Evolutionary conservation across 1,284 basidiomycete species (phyloP), one percentile per base, ranked within the genome.

Genomic region (Heterobasidion occidentale): DNA sequence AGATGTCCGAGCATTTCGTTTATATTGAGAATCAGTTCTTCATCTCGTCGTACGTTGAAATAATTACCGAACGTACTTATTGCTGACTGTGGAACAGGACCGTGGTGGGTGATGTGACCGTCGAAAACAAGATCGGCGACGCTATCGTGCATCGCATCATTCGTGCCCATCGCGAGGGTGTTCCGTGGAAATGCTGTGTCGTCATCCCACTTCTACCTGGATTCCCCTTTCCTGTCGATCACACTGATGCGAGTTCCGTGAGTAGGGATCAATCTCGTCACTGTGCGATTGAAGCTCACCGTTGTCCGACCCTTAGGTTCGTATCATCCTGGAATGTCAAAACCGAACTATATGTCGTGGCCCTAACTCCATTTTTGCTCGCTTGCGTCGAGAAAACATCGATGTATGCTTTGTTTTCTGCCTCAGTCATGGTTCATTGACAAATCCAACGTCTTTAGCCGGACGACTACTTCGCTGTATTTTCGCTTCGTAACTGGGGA

Each of bases 21-120:
- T 94, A 94, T 71, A 93, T 94, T 59, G 94, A 98, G 71, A 98
- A 99, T 67, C 96, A 99, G 70, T 99, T 98, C 75, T 99, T 99
- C 73, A 94, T 99, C 67, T 92, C 94, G 0, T 97, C 91, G 81
- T 91, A 68, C 67, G 85, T 59, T 46, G 19, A 36, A 48, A 35
- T 42, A 51, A 17, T 49, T 53, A 35, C 47, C 9, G 20, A 7
- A 42, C 8, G 19, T 45, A 42, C 47, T 8, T 42, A 48, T 27
- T 55, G 27, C 33, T 59, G 12, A 52, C 12, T 5, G 38, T 36
- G 8, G 12, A 34, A 33, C 42, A 92, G 92, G 20, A 98, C 96
- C 1, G 76, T 86, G 1, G 85, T 96, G 33, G 90, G 90, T 62
- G 93, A 94, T 58, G 84, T 92, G 45, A 81, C 83, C 63, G 81